Evolutionary conservation across 768 basidiomycete species (phyloP).

Genomic region (Suillus americanus): DNA sequence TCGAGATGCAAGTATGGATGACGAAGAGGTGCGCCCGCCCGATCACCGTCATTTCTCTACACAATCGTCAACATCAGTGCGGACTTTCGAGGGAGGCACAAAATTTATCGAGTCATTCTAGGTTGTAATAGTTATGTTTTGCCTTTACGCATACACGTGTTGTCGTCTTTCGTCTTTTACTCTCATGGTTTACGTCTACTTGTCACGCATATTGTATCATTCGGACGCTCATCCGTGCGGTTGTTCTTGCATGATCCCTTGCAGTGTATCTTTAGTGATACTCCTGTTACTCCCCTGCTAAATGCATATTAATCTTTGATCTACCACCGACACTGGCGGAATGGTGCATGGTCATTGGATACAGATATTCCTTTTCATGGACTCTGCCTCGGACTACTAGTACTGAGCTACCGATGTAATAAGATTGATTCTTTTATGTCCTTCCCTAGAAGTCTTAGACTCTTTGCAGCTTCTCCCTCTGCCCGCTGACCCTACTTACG

Average conservation of each 20-base stretch:
- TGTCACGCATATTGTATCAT: background rate
- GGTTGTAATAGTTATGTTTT: slow-evolving; percentile 1
- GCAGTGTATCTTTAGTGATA: background rate
- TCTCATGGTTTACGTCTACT: background rate
- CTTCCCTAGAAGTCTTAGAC: background rate
- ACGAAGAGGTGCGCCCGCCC: slow-evolving; percentile 8
- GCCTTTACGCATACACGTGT: background rate
- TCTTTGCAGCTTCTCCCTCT: background rate
- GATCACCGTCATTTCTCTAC: slow-evolving; percentile 22
- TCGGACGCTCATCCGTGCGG: background rate
- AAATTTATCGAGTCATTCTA: slow-evolving; percentile 48
- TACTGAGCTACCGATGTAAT: no score
- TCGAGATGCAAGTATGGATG: slow-evolving; percentile 17
- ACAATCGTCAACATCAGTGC: slow-evolving; percentile 29
- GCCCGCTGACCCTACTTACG: no score
- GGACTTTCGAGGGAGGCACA: slow-evolving; percentile 44
- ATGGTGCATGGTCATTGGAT: background rate
- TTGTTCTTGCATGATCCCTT: background rate
- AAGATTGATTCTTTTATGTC: background rate
- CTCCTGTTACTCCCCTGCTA: background rate
- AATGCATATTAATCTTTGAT: background rate
- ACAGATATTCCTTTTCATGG: background rate
- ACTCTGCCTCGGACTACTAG: no score
- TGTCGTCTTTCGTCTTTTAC: background rate
- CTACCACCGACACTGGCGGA: background rate